Conservation (phyloP, 257 asterid genomes). For the Ilex asprella region DNA sequence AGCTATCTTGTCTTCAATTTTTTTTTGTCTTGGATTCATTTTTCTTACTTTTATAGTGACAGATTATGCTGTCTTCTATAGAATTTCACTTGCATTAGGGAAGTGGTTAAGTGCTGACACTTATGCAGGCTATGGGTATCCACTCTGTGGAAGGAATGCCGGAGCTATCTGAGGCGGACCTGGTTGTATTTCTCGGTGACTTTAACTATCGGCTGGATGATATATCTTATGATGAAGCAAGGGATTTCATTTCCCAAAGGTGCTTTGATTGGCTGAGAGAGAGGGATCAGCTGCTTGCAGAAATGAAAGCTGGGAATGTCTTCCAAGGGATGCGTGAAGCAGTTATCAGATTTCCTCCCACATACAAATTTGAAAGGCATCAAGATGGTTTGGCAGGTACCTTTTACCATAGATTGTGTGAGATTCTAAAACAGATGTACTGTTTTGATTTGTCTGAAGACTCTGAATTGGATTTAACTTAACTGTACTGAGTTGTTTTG, state of each 20-base stretch:
- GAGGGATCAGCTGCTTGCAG: conserved; percentile 81
- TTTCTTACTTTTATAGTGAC: conserved; percentile 2
- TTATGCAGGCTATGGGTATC: conserved; percentile 41
- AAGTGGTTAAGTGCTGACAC: conserved; percentile 11
- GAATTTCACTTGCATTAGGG: conserved; percentile 7
- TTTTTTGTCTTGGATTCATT: conserved; percentile 6
- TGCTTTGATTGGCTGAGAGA: conserved; percentile 96
- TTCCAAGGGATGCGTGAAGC: conserved; percentile 99
- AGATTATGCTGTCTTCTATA: conserved; percentile 2
- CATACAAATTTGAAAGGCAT: conserved; percentile 88
- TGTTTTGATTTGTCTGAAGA: neutral
- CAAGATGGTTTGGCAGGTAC: conserved; percentile 95
- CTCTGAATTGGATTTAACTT: neutral
- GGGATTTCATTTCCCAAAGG: conserved; percentile 96
- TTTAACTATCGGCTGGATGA: conserved; percentile 88
- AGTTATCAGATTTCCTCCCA: conserved; percentile 83
- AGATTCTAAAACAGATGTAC: neutral
- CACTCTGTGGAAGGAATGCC: conserved; percentile 58
- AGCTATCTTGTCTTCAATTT: conserved; percentile 14
- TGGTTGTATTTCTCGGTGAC: conserved; percentile 95
- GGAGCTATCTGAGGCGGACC: conserved; percentile 94
- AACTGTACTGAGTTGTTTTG: neutral
- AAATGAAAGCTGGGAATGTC: conserved; percentile 90
- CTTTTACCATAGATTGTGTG: conserved; percentile 10
- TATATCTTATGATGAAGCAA: conserved; percentile 90